Base-by-base conservation (phyloP, 345 rosid species). In the Moricandia moricandioides region DNA sequence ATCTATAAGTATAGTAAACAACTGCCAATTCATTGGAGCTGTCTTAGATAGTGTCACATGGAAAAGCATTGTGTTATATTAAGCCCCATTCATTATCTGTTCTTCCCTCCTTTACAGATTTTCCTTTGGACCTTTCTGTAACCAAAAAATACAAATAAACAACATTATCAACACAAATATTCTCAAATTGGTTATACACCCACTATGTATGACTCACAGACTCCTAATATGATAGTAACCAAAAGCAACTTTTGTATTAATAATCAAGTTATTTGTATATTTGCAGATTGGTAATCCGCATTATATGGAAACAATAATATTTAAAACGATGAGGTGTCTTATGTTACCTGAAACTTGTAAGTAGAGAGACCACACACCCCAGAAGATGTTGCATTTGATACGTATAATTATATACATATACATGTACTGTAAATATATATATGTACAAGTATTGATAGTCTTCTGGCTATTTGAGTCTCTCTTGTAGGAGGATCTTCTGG, bases 401-500 rank as follows among this genome's bases (percentile, higher is more conserved):
- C 62, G 52, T 58, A 47, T 65, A 33, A 49, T 75, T 67, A 67
- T 67, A 21, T 66, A 60, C 49, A 65, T 68, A 9, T 43, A 64
- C 6, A 29, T 56, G 82, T 67, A 33, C 47, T 54, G 65, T 63
- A 40, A 62, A 26, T 67, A 52, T 59, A 24, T 45, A 21, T 72
- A 78, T 73, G 70, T 68, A 78, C 81, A 78, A 52, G 74, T 62
- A 73, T 67, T 0, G 60, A 40, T 11, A 14, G 35, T 67, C 62
- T 70, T 76, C 31, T 17, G 13, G 71, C 72, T 78, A 86, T 70
- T 90, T 86, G 66, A 78, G 73, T 78, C 96, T 84, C 75, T 84
- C 88, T 74, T 80, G 88, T 61, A 77, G 85, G 13, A 83, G 84
- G 63, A 86, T 82, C 84, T 88, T 94, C 18, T 84, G 88, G 61